Evolutionary conservation across 495 filamentous ascomycete genomes (phyloP), one percentile per base, ranked within the genome.

Genomic region (Penicillium subrubescens): DNA sequence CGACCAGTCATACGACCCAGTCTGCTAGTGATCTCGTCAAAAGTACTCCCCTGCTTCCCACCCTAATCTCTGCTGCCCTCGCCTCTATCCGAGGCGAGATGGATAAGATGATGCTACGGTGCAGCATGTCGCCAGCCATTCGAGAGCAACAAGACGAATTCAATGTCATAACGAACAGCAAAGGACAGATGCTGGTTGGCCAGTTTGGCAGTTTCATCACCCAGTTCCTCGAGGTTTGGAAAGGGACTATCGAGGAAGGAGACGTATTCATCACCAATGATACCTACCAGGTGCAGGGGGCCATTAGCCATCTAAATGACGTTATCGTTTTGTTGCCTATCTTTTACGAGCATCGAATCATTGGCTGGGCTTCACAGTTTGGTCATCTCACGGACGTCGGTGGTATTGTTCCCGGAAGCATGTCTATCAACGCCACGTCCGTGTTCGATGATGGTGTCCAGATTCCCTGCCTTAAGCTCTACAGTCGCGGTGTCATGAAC

Each of bases 91-190:
- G 82, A 23, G 65, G 73, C 25, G 82, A 84, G 57, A 84, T 84
- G 82, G 82, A 83, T 55, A 79, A 75, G 12, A 68, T 84, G 59
- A 82, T 84, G 80, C 73, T 83, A 1, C 74, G 80, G 12, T 83
- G 79, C 62, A 81, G 80, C 23, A 84, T 84, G 81, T 82, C 79
- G 1, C 81, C 82, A 2, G 81, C 81, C 0, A 83, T 83, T 43
- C 75, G 81, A 34, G 82, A 84, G 56, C 81, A 84, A 41, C 82
- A 84, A 56, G 82, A 84, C 31, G 81, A 84, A 34, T 83, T 82
- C 69, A 83, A 83, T 44, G 80, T 84, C 33, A 84, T 83, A 58
- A 83, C 81, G 0, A 76, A 82, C 17, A 65, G 74, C 1, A 65
- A 73, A 0, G 81, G 82, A 1, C 75, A 82, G 46, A 84, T 84